phyloP scores from a whole-genome alignment of 228 moss, liverwort and hornwort genomes.

The Sphagnum fallax region DNA sequence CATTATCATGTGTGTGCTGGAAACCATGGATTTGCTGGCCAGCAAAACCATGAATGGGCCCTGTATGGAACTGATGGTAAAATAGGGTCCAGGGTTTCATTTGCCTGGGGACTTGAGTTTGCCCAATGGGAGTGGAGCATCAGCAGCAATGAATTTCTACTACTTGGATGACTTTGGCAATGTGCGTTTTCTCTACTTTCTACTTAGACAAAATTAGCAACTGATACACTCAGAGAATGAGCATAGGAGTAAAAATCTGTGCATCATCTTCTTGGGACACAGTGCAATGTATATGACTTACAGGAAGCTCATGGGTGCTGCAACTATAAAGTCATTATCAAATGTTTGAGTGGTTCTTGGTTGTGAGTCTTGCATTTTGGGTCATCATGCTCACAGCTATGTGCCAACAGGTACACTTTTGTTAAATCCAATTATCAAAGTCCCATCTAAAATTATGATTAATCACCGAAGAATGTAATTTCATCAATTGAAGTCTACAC shows the following conservation, averaged over 20 bases:
- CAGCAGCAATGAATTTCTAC: constrained; percentile 62
- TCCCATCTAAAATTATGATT: constrained; percentile 3
- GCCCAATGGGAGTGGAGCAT: constrained; percentile 21
- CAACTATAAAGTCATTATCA: constrained; percentile 34
- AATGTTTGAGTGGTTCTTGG: constrained; percentile 64
- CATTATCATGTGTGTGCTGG: constrained; percentile 85
- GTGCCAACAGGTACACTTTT: constrained; percentile 68
- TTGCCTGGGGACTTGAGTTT: constrained; percentile 75
- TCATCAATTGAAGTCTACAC: constrained; percentile 89
- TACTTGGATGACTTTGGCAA: constrained; percentile 67
- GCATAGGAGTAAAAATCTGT: constrained; percentile 63
- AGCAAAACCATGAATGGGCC: constrained; percentile 65
- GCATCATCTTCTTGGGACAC: constrained; percentile 76
- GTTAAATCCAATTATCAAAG: constrained; percentile 41
- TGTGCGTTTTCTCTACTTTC: constrained; percentile 91
- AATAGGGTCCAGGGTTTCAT: constrained; percentile 76
- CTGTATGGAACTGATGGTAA: constrained; percentile 69
- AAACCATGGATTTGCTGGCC: constrained; percentile 86
- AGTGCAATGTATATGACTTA: constrained; percentile 81
- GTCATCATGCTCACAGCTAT: constrained; percentile 88
- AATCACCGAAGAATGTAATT: constrained; percentile 67
- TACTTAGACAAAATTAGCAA: constrained; percentile 70
- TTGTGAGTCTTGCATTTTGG: constrained; percentile 74
- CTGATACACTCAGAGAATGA: constrained; percentile 35
- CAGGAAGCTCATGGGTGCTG: constrained; percentile 9